phyloP scores from a whole-genome alignment of 768 basidiomycete genomes.

The Leccinum subtestaceum region DNA sequence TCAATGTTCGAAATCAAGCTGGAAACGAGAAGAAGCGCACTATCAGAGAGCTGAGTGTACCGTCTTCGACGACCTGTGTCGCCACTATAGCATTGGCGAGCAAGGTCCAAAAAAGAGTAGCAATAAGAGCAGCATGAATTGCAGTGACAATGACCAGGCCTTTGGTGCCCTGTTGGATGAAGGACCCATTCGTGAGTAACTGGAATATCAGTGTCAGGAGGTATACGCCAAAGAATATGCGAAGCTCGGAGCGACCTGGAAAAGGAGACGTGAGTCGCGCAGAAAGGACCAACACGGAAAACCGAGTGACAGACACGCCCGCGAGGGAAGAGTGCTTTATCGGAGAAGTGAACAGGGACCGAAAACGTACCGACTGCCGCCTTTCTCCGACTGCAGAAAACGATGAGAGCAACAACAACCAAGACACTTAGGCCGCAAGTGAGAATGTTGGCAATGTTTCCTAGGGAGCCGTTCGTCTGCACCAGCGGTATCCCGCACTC shows the following conservation, averaged over 20 bases:
- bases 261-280: slow-evolving; percentile 5
- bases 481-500: slow-evolving; percentile 72
- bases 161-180: slow-evolving; percentile 75
- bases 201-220: slow-evolving; percentile 74
- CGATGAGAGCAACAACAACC: slow-evolving; percentile 55
- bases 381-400: slow-evolving; percentile 58
- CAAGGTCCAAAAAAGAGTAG: slow-evolving; percentile 75
- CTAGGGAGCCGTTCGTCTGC: slow-evolving; percentile 56
- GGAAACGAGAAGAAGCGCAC: slow-evolving; percentile 39
- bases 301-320: neutral
- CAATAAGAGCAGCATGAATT: slow-evolving; percentile 76
- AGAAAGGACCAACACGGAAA: neutral
- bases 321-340: neutral
- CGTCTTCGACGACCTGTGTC: slow-evolving; percentile 93
- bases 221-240: slow-evolving; percentile 63
- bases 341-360: neutral
- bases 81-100: slow-evolving; percentile 75
- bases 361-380: slow-evolving; percentile 79
- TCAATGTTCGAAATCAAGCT: neutral
- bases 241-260: slow-evolving; percentile 67
- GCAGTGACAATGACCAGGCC: slow-evolving; percentile 69
- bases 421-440: slow-evolving; percentile 73
- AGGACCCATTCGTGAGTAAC: slow-evolving; percentile 74
- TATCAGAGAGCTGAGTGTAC: slow-evolving; percentile 66
- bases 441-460: slow-evolving; percentile 85